A percentile compares a stretch with the other conserved stretches of the same genome.
phyloP scores from a whole-genome alignment of 228 moss, liverwort and hornwort species.

The Sphagnum fallax region DNA sequence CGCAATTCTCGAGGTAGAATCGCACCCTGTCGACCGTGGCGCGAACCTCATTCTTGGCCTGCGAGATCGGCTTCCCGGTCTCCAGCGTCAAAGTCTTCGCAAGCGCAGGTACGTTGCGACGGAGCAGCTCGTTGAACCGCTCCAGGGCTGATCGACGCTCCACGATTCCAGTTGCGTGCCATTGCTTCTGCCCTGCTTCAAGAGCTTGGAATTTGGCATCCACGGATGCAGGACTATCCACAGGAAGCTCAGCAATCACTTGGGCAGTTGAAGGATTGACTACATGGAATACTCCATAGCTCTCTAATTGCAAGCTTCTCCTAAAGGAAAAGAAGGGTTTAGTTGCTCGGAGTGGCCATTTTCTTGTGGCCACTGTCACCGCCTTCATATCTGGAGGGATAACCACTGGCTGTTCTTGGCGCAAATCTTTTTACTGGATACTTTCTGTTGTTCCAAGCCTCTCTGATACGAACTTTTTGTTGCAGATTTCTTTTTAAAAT shows the following conservation, averaged over 20 bases:
- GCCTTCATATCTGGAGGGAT: too few relatives aligned
- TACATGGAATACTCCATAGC: slow-evolving; percentile 40
- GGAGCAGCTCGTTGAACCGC: slow-evolving; percentile 80
- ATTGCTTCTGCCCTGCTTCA: slow-evolving; percentile 53
- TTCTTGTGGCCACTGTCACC: too few relatives aligned
- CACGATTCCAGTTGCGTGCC: slow-evolving; percentile 44
- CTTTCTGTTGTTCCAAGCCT: too few relatives aligned
- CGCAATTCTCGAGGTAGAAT: slow-evolving; percentile 79
- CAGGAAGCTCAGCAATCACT: slow-evolving; percentile 58
- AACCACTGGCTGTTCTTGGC: too few relatives aligned
- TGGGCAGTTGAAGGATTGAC: slow-evolving; percentile 86
- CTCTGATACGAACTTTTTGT: too few relatives aligned
- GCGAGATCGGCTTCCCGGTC: slow-evolving; percentile 91
- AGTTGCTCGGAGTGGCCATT: too few relatives aligned
- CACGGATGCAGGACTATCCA: slow-evolving; percentile 58
- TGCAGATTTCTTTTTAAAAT: too few relatives aligned
- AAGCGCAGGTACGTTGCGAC: slow-evolving; percentile 59
- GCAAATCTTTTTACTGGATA: too few relatives aligned
- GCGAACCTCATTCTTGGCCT: slow-evolving; percentile 81
- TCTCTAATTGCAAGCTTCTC: too few relatives aligned
- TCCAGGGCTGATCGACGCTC: slow-evolving; percentile 74
- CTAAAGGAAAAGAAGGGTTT: too few relatives aligned
- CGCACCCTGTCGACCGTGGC: slow-evolving; percentile 80
- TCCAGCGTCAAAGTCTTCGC: slow-evolving; percentile 76
- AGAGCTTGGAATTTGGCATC: slow-evolving; percentile 51